Evolutionary conservation across 345 rosid species (phyloP).

Genomic region (Cardamine occulta): DNA sequence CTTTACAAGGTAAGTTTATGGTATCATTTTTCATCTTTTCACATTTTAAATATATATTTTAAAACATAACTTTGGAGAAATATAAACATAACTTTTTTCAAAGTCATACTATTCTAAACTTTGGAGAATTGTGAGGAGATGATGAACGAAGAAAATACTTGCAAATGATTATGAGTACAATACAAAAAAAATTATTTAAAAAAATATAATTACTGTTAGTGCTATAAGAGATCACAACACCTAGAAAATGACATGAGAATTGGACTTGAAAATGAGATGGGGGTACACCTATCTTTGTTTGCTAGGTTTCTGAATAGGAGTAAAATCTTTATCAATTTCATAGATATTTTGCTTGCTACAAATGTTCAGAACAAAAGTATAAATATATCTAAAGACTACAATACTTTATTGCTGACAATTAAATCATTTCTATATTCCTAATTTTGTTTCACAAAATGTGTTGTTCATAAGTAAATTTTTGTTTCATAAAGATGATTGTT

Average conservation of each 20-base stretch:
- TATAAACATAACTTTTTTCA: not conserved
- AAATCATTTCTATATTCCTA: too few species aligned
- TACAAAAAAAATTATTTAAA: not conserved
- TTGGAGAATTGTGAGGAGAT: not conserved
- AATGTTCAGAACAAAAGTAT: not conserved
- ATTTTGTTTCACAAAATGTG: too few species aligned
- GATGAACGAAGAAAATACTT: not conserved
- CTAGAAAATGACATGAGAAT: not conserved
- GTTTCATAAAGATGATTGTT: too few species aligned
- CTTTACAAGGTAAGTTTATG: conserved; percentile 8
- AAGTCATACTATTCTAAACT: not conserved
- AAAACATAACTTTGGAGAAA: not conserved
- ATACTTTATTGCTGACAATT: not conserved
- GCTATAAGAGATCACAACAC: not conserved
- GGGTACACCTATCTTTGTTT: not conserved
- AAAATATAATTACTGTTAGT: not conserved
- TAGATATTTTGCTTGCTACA: not conserved
- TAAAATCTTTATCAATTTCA: not conserved
- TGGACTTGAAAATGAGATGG: not conserved
- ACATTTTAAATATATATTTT: too few species aligned
- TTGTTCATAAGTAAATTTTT: too few species aligned
- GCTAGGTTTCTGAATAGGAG: not conserved
- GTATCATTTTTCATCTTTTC: conserved; percentile 2
- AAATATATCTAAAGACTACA: not conserved
- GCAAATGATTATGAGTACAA: not conserved